Evolutionary conservation across 2,329 filamentous ascomycete species (phyloP), one percentile per base, ranked within the genome.

Genomic region (Botrytis byssoidea): DNA sequence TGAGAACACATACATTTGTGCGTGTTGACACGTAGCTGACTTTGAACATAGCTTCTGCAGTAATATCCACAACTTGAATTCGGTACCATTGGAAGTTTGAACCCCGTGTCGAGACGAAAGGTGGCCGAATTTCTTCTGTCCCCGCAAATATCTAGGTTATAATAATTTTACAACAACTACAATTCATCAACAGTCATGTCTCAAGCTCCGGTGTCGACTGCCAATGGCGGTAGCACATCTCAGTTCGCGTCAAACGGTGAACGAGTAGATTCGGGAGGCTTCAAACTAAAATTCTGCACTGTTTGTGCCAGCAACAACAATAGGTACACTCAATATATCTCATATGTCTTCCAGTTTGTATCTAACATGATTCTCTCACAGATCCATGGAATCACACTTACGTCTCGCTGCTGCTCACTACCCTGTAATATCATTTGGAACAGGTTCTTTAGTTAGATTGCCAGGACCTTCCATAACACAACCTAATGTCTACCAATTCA

Each of bases 281-380:
- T 91, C 87, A 97, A 96, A 84, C 88, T 99, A 75, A 97, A 93
- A 81, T 98, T 98, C 84, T 98, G 95, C 86, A 98, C 96, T 4
- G 95, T 99, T n/a, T 99, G 96, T 84, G 96, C 96, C 12, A 97
- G 94, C 80, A 99, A 99, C 80, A 94, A 99, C 83, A 99, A 99
- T 81, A 91, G 96, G 90, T 97, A 86, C 76, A 87, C 80, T 64
- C 71, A 72, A 40, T 51, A 66, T 16, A 61, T 57, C 55, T 65
- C 74, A 42, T 69, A 60, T 25, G 29, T 25, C 40, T 6, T 8
- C 42, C 22, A 44, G 9, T 70, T n/a, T 29, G 1, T 61, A 20
- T 37, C 71, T 44, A 67, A 74, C 59, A 32, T 22, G 77, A 46
- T 71, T 68, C 78, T 80, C 75, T 66, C 42, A 44, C 79, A 93